Evolutionary conservation across 2,329 filamentous ascomycete genomes (phyloP).

Genomic region (Claviceps spartinae): DNA sequence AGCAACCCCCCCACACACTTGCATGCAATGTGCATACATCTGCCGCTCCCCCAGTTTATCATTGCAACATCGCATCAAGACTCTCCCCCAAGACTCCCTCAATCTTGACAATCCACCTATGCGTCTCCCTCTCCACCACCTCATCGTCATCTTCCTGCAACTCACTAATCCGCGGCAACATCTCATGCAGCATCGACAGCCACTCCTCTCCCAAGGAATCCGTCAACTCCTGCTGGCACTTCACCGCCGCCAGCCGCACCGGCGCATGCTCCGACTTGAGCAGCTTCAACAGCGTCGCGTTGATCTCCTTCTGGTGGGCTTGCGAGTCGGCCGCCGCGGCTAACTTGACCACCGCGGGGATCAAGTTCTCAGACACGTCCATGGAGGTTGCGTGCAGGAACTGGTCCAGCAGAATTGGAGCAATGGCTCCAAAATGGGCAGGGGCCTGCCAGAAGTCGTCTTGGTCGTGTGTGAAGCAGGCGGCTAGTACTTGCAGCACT

Average conservation of each 20-base stretch:
- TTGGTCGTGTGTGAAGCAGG: slow-evolving; percentile 77
- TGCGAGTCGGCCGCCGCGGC: slow-evolving; percentile 70
- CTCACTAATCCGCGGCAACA: slow-evolving; percentile 92
- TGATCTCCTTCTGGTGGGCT: slow-evolving; percentile 84
- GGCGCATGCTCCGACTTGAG: slow-evolving; percentile 59
- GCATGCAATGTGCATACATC: not conserved
- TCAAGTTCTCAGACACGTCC: slow-evolving; percentile 38
- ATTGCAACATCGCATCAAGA: slow-evolving; percentile 83
- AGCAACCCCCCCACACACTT: not conserved
- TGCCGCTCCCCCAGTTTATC: slow-evolving; percentile 13
- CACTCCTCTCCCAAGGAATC: slow-evolving; percentile 81
- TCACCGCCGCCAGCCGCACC: slow-evolving; percentile 69
- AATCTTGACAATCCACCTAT: slow-evolving; percentile 81
- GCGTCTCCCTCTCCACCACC: slow-evolving; percentile 75
- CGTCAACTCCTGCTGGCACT: slow-evolving; percentile 68
- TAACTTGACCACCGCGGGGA: slow-evolving; percentile 67
- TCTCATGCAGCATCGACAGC: slow-evolving; percentile 82
- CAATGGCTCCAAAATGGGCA: slow-evolving; percentile 65
- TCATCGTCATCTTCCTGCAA: slow-evolving; percentile 95
- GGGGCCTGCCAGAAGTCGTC: slow-evolving; percentile 95
- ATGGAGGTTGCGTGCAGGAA: slow-evolving; percentile 35
- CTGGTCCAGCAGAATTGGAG: slow-evolving; percentile 55
- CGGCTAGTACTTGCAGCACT: slow-evolving; percentile 57
- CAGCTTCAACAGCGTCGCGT: slow-evolving; percentile 61
- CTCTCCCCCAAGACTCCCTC: slow-evolving; percentile 83